Conservation (phyloP, 2,329 filamentous ascomycete genomes). For the Polychaeton citri region DNA sequence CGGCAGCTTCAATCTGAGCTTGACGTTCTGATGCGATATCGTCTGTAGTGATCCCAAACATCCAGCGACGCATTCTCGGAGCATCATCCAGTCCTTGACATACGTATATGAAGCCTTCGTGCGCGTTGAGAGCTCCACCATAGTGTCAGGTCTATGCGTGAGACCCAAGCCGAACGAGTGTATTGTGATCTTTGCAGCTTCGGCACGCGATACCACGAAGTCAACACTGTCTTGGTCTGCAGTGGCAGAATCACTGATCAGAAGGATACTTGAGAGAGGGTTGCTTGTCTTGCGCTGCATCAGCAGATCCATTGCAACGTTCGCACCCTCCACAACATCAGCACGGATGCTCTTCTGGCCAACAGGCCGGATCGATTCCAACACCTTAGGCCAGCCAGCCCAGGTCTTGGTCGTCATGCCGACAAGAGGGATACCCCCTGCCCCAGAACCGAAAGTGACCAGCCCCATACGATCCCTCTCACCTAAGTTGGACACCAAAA, state of each 20-base stretch:
- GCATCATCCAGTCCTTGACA: slow-evolving; percentile 99
- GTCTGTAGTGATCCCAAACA: slow-evolving; percentile 86
- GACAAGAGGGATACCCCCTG: slow-evolving; percentile 86
- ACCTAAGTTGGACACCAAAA: slow-evolving; percentile 79
- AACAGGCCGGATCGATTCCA: slow-evolving; percentile 79
- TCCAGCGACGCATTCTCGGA: slow-evolving; percentile 87
- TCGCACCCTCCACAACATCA: slow-evolving; percentile 93
- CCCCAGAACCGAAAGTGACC: slow-evolving; percentile 90
- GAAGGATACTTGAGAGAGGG: slow-evolving; percentile 82
- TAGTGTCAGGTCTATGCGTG: slow-evolving; percentile 95
- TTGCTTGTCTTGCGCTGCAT: slow-evolving; percentile 98
- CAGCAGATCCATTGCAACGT: slow-evolving; percentile 93
- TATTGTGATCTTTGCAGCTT: slow-evolving; percentile 95
- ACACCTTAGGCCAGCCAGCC: slow-evolving; percentile 77
- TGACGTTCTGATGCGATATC: slow-evolving; percentile 95
- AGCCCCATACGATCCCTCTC: slow-evolving; percentile 93
- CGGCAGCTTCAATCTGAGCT: slow-evolving; percentile 82
- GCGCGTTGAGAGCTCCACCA: slow-evolving; percentile 90
- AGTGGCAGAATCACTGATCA: slow-evolving; percentile 94
- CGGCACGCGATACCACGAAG: slow-evolving; percentile 90
- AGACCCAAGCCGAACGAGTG: slow-evolving; percentile 93
- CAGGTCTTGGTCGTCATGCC: slow-evolving; percentile 95
- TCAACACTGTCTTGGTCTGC: slow-evolving; percentile 92
- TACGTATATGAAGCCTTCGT: slow-evolving; percentile 97
- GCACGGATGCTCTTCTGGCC: slow-evolving; percentile 93